Base-by-base conservation (phyloP, 2,329 filamentous ascomycete genomes). In the Trichoderma breve region DNA sequence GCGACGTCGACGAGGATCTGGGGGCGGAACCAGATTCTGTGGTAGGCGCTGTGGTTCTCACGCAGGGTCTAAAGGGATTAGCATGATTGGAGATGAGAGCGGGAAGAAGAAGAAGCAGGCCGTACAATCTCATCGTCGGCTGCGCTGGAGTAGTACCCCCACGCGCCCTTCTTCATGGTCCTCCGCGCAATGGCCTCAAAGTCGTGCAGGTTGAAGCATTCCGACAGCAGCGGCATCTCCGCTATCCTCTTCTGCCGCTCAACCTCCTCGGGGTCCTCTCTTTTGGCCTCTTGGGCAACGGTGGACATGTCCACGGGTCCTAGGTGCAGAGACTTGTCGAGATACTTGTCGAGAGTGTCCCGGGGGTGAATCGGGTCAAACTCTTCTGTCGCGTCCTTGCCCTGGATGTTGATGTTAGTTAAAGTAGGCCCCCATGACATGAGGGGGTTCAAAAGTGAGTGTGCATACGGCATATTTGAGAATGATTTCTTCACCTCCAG, bases 131-230 rank as follows among this genome's bases (percentile, higher is more conserved):
- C 83, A 71, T 84, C 83, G 34, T 84, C 83, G 0, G 95, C 94
- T 71, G 93, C 95, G 79, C 93, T 96, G 1, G 94, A 97, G 82
- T 99, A 99, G 84, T 99, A 99, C 30, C 93, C 96, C 96, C 96
- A 99, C 0, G 95, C 95, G 1, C 91, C 92, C 85, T 93, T 97
- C 88, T 97, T 98, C 95, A 98, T 98, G 71, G 97, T 90, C 51
- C 90, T 86, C 77, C 92, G 90, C 6, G 96, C 96, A 43, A 98
- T 95, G 4, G 93, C 90, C 86, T 99, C 96, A 81, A 99, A 99
- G 83, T 99, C 96, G 84, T 96, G 89, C 73, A 98, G 83, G 80
- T 98, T 98, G 83, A 95, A 97, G 85, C 94, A 97, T 80, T 97
- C 92, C 75, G 93, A 91, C 73, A 98, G 84, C 61, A 90, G 85